A percentile compares a stretch with the other conserved stretches of the same genome.
These are phyloP conservation scores for Wallemia hederae DNA, from an alignment of 1,284 basidiomycete species.

Conservation along the genomic window DNA sequence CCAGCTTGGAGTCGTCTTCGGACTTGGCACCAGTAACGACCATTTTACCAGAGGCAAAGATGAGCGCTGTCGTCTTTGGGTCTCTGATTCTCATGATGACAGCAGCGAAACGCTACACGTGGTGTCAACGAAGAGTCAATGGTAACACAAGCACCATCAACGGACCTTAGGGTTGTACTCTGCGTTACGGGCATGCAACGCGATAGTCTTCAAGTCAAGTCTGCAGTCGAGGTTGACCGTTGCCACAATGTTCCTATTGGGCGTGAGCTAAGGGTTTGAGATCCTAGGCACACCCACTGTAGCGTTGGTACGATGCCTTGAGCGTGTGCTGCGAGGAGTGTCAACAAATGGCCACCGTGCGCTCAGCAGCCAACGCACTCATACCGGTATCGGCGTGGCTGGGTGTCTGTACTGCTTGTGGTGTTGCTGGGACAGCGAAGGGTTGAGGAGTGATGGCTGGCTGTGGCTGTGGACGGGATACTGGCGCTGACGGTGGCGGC, in stretches of 20 bases:
- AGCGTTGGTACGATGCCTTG: conserved; percentile 81
- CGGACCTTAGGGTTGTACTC: conserved; percentile 99
- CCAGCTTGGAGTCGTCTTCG: conserved; percentile 87
- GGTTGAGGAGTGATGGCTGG: not conserved
- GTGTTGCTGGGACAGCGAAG: not conserved
- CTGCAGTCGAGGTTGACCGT: conserved; percentile 96
- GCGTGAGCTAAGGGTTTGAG: conserved; percentile 1
- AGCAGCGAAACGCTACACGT: conserved; percentile 80
- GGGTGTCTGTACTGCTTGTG: not conserved
- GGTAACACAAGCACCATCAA: conserved; percentile 10
- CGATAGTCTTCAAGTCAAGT: conserved; percentile 93
- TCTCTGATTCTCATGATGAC: conserved; percentile 99
- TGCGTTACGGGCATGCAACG: conserved; percentile 86
- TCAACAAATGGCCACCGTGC: too few relatives aligned
- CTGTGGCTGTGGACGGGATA: not conserved
- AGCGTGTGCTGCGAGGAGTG: conserved; percentile 18
- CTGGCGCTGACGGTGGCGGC: not conserved
- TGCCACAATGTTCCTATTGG: conserved; percentile 65
- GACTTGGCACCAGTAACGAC: conserved; percentile 98
- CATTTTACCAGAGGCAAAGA: conserved; percentile 99
- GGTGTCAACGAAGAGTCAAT: not conserved
- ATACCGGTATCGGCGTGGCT: not conserved
- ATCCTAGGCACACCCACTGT: conserved; percentile 24
- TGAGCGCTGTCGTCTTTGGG: conserved; percentile 95
- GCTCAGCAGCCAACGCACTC: too few relatives aligned